A percentile compares a stretch with the other conserved stretches of the same genome.
These are phyloP conservation scores for Chloranthus sessilifolius DNA, from an alignment of 164 flowering plant species.

Conservation along the genomic window DNA sequence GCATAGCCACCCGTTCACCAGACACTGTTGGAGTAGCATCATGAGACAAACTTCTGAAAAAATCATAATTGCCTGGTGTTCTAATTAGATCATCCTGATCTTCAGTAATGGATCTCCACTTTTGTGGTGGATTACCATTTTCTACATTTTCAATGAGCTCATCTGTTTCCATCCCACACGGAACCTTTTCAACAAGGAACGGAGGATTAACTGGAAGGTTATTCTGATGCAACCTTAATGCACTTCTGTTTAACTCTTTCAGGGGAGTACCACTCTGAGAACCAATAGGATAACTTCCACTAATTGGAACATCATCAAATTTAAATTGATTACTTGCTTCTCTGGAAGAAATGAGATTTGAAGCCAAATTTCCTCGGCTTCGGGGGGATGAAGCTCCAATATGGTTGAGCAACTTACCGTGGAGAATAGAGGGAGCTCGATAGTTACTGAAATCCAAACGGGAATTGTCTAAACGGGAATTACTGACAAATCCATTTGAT, in stretches of 20 bases:
- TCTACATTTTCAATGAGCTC: conserved; percentile 22
- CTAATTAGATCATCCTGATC: conserved; percentile 17
- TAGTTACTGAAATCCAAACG: conserved; percentile 16
- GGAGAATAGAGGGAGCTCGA: conserved; percentile 28
- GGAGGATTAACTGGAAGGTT: conserved; percentile 11
- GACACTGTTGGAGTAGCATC: conserved; percentile 19
- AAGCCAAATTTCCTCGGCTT: conserved; percentile 2
- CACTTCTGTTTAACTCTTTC: conserved; percentile 26
- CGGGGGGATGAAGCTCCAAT: conserved; percentile 12
- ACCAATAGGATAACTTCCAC: conserved; percentile 22
- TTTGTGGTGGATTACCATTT: conserved; percentile 21
- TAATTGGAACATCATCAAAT: conserved; percentile 24
- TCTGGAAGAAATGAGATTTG: conserved; percentile 18
- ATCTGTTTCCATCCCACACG: conserved; percentile 26
- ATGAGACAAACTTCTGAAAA: conserved; percentile 18
- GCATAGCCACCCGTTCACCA: conserved; percentile 28
- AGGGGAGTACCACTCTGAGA: conserved; percentile 25
- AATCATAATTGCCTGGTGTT: conserved; percentile 21
- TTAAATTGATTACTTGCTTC: conserved; percentile 26
- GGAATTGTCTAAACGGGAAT: conserved; percentile 19
- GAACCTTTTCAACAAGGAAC: conserved; percentile 14
- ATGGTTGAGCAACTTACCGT: conserved; percentile 22
- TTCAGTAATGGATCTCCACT: background rate
- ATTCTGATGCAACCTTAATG: conserved; percentile 22
- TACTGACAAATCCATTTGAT: conserved; percentile 17